phyloP scores from a whole-genome alignment of 768 basidiomycete species.

The Amanita pallidorosea region DNA sequence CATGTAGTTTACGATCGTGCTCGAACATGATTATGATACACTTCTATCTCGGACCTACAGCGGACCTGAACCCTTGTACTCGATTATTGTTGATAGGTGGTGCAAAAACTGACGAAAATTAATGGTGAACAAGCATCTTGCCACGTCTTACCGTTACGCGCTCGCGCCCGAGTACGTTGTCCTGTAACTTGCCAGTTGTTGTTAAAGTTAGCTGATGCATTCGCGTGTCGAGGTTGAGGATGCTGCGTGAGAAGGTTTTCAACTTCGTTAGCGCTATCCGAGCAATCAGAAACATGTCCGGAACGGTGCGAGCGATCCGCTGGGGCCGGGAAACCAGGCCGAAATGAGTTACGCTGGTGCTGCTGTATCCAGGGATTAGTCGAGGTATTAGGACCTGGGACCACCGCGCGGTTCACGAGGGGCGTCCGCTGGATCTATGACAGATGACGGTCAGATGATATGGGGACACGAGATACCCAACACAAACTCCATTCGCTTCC shows the following conservation, averaged over 20 bases:
- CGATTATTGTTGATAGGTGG: constrained; percentile 24
- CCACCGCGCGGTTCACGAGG: constrained; percentile 38
- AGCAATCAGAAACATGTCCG: constrained; percentile 41
- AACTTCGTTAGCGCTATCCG: constrained; percentile 65
- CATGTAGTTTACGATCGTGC: neutral
- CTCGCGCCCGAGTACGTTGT: neutral
- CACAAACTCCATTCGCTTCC: constrained; percentile 51
- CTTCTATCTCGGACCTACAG: constrained; percentile 14
- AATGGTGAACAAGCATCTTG: neutral
- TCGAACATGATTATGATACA: neutral
- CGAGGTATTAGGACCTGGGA: constrained; percentile 16
- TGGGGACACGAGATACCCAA: constrained; percentile 2
- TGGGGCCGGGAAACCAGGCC: constrained; percentile 38
- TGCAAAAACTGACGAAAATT: constrained; percentile 28
- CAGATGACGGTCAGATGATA: neutral
- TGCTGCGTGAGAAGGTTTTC: constrained; percentile 44
- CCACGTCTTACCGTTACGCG: constrained; percentile 1
- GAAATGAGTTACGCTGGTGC: constrained; percentile 16
- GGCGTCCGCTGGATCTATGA: constrained; percentile 65
- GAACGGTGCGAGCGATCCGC: constrained; percentile 35
- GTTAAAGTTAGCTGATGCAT: neutral
- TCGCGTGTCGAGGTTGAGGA: constrained; percentile 9
- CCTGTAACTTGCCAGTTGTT: neutral
- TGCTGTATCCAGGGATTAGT: constrained; percentile 21
- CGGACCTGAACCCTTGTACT: constrained; percentile 33